Evolutionary conservation across 306 rosid genomes (phyloP).

Genomic region (Senna siamea): DNA sequence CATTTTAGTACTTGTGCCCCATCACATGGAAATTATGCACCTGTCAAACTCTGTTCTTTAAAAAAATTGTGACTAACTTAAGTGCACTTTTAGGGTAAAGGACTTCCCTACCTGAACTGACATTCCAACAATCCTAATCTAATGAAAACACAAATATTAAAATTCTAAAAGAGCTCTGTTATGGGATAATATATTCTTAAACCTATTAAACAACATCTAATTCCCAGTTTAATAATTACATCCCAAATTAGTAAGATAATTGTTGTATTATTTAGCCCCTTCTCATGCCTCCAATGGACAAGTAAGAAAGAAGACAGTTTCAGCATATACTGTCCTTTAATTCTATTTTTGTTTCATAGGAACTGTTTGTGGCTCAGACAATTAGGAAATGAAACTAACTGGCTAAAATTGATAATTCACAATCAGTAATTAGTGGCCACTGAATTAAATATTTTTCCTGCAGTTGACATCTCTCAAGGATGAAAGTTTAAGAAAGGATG

Average conservation of each 20-base stretch:
- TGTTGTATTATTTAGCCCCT: not conserved
- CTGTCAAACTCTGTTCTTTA: not conserved
- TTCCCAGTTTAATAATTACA: not conserved
- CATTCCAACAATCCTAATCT: not conserved
- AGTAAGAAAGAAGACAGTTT: not conserved
- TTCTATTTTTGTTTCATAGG: constrained; percentile 12
- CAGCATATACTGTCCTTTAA: not conserved
- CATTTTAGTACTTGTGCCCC: not conserved
- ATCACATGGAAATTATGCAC: constrained; percentile 6
- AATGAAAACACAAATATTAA: not conserved
- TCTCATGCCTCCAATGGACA: not conserved
- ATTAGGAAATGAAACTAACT: constrained; percentile 19
- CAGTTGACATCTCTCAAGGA: constrained; percentile 85
- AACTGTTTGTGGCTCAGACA: constrained; percentile 10
- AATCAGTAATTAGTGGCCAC: constrained; percentile 23
- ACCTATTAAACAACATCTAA: not conserved
- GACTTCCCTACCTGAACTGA: not conserved
- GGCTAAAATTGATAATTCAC: constrained; percentile 24
- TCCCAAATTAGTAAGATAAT: not conserved
- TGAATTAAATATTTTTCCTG: constrained; percentile 46
- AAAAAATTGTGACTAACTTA: not conserved
- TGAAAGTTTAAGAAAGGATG: constrained; percentile 68
- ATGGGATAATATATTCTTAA: no score
- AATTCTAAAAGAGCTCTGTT: no score
- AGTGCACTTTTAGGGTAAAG: not conserved